Evolutionary conservation across 2,329 filamentous ascomycete genomes (phyloP).

Genomic region (Colletotrichum kahawae): DNA sequence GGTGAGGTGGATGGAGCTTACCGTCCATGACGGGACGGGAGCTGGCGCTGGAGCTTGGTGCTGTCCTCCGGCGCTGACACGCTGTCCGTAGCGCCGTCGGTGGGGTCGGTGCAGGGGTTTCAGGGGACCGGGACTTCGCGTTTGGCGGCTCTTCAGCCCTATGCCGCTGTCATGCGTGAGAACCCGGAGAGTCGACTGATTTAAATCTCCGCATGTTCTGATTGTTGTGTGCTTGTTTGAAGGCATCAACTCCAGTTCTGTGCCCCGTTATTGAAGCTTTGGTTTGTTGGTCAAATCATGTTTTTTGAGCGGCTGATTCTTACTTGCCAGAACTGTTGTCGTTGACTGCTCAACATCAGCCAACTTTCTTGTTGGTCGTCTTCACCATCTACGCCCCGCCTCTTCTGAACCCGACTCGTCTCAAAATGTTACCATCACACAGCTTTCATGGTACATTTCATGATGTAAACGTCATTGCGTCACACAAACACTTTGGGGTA

Average conservation of each 20-base stretch:
- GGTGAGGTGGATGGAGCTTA: conserved; percentile 4
- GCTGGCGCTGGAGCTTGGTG: conserved; percentile 1
- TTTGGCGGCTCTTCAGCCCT: conserved; percentile 12
- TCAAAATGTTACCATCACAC: not conserved
- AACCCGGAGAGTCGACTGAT: not conserved
- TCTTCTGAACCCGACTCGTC: not conserved
- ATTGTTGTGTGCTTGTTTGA: not conserved
- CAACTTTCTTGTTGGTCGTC: not conserved
- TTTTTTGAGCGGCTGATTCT: not conserved
- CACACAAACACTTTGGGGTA: not conserved
- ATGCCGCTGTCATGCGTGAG: not conserved
- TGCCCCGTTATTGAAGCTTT: not conserved
- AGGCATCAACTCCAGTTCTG: not conserved
- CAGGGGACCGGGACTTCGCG: conserved; percentile 2
- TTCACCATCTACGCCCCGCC: not conserved
- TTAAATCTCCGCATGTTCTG: not conserved
- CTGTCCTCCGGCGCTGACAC: conserved; percentile 8
- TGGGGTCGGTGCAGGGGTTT: conserved; percentile 11
- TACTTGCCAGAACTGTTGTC: not conserved
- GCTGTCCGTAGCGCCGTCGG: not conserved
- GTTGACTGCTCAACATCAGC: not conserved
- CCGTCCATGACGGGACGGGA: not conserved
- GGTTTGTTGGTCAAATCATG: not conserved
- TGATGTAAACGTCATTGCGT: not conserved
- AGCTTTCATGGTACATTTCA: not conserved